Evolutionary conservation across 305 asterid genomes (phyloP).

Genomic region (Stenogyne calaminthoides): DNA sequence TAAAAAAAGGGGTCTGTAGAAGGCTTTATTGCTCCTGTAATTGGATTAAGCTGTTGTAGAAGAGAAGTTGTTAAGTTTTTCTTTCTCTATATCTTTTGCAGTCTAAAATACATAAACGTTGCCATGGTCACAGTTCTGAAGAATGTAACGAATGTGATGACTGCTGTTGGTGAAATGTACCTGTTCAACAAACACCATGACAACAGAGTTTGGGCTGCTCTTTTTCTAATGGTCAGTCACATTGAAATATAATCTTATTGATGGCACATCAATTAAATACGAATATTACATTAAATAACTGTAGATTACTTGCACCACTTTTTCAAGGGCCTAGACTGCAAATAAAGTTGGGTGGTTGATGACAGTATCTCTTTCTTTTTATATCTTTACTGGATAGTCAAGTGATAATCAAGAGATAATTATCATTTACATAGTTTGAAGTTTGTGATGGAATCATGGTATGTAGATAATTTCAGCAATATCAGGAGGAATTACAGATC

Average conservation of each 20-base stretch:
- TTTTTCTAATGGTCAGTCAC: slow-evolving; percentile 78
- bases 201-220: slow-evolving; percentile 92
- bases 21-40: slow-evolving; percentile 1
- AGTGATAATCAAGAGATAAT: slow-evolving; percentile 3
- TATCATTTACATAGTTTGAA: slow-evolving; percentile 1
- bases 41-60: slow-evolving; percentile 17
- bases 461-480: slow-evolving; percentile 90
- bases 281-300: background rate
- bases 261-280: no score
- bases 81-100: slow-evolving; percentile 37
- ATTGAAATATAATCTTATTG: background rate
- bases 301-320: slow-evolving; percentile 7
- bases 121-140: slow-evolving; percentile 99
- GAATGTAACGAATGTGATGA: slow-evolving; percentile 92
- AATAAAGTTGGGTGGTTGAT: background rate
- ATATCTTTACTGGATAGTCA: background rate
- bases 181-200: slow-evolving; percentile 83
- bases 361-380: background rate
- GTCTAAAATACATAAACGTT: slow-evolving; percentile 82
- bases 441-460: slow-evolving; percentile 20
- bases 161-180: slow-evolving; percentile 96
- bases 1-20: background rate
- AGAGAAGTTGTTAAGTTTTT: slow-evolving; percentile 5
- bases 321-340: slow-evolving; percentile 13
- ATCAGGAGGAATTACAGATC: slow-evolving; percentile 88